These are phyloP conservation scores for Scedosporium minutisporum DNA, from an alignment of 2,329 filamentous ascomycete genomes.

Conservation along the genomic window DNA sequence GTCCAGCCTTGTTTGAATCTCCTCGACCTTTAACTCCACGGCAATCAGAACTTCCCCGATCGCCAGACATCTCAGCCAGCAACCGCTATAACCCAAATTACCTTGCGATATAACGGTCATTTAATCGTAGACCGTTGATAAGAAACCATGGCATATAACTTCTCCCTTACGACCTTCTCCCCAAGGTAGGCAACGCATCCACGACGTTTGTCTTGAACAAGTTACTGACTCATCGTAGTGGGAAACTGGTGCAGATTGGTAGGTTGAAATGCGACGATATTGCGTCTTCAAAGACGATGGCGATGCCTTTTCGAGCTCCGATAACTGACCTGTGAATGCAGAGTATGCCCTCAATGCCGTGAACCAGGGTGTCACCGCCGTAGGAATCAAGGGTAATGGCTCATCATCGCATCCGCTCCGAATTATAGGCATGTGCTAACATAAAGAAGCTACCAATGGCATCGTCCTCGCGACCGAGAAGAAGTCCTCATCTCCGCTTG, in stretches of 20 bases:
- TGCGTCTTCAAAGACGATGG: background rate
- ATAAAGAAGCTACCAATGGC: constrained; percentile 80
- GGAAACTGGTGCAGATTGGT: constrained; percentile 98
- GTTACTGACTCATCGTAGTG: constrained; percentile 52
- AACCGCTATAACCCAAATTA: background rate
- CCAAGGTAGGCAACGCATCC: constrained; percentile 63
- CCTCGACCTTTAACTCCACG: background rate
- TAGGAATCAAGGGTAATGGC: constrained; percentile 86
- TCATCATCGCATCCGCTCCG: background rate
- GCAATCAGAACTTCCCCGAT: background rate
- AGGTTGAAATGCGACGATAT: constrained; percentile 11
- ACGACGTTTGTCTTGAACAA: constrained; percentile 11
- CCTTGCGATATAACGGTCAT: background rate
- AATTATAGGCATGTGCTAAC: background rate
- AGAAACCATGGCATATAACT: constrained; percentile 27
- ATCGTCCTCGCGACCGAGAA: constrained; percentile 99
- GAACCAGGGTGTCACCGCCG: constrained; percentile 96
- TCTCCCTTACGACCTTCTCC: constrained; percentile 98
- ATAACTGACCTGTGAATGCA: constrained; percentile 25
- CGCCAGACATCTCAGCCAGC: background rate
- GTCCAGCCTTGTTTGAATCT: constrained; percentile 5
- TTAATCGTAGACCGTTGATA: background rate
- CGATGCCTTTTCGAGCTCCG: background rate
- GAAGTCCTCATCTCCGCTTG: constrained; percentile 95
- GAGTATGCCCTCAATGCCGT: constrained; percentile 99